Evolutionary conservation across 2,329 filamentous ascomycete genomes (phyloP), one percentile per base, ranked within the genome.

Genomic region (Alternaria metachromatica): DNA sequence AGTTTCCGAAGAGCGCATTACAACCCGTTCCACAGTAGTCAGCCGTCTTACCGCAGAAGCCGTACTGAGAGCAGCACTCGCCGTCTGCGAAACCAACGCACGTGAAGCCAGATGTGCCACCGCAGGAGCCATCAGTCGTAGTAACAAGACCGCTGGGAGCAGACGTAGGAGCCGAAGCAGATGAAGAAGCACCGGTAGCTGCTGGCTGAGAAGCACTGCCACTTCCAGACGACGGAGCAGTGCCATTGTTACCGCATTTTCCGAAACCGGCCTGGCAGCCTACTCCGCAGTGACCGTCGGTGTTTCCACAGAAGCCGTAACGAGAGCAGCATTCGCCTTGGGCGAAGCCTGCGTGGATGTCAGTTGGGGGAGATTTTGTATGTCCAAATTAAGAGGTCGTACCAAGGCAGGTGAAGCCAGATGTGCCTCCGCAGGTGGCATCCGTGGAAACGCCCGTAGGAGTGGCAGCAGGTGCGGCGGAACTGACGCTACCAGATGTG

Each of bases 251-350:
- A 5, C 56, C 57, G 18, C 66, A 68, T 18, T 66, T 74, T 9
- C 76, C 76, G 46, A 74, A 79, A 6, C 41, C 55, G 9, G 61
- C 58, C 43, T 78, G 71, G 64, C 76, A 80, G 20, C 71, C 73
- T 5, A 64, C 63, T 18, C 69, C 69, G 43, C 76, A 78, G 57
- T 76, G 65, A 26, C 65, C 74, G 13, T 45, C 49, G 9, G 69
- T 67, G 49, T 58, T 65, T 33, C 76, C 75, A 55, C 83, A 85
- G 65, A 73, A 78, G 20, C 81, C 81, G 62, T 77, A 78, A 55
- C 71, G 44, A 4, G 55, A 59, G 33, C 60, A 63, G 69, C 83
- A 84, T 60, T 80, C 71, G 9, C 83, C 82, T 61, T 78, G 79
- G 13, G 66, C 48, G 64, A 67, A 73, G 18, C 72, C 70, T 63